Percentiles rank a stretch among this genome's conserved stretches.
Evolutionary conservation across 129 eudicot species (phyloP).

Genomic region (Daucus carota): DH1_v3.0 NC_030385.2:26186501-26187000

Average conservation of each 20-base stretch:
- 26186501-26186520: slow-evolving; percentile 25
- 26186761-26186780: slow-evolving; percentile 46
- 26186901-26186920: background rate
- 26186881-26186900: background rate
- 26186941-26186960: slow-evolving; percentile 58
- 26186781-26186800: slow-evolving; percentile 38
- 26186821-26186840: slow-evolving; percentile 50
- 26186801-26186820: slow-evolving; percentile 44
- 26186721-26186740: slow-evolving; percentile 65
- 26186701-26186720: slow-evolving; percentile 45
- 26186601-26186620: slow-evolving; percentile 24
- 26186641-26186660: slow-evolving; percentile 43
- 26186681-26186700: slow-evolving; percentile 78
- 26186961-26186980: slow-evolving; percentile 29
- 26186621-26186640: slow-evolving; percentile 12
- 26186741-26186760: slow-evolving; percentile 64
- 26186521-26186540: slow-evolving; percentile 27
- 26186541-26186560: slow-evolving; percentile 23
- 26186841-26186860: slow-evolving; percentile 19
- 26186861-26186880: background rate
- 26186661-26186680: slow-evolving; percentile 61
- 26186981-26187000: slow-evolving; percentile 33
- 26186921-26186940: slow-evolving; percentile 35
- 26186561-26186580: slow-evolving; percentile 32
- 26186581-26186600: slow-evolving; percentile 38